Conservation (phyloP, 176 grass and related monocot species). For the Triticum turgidum region DNA sequence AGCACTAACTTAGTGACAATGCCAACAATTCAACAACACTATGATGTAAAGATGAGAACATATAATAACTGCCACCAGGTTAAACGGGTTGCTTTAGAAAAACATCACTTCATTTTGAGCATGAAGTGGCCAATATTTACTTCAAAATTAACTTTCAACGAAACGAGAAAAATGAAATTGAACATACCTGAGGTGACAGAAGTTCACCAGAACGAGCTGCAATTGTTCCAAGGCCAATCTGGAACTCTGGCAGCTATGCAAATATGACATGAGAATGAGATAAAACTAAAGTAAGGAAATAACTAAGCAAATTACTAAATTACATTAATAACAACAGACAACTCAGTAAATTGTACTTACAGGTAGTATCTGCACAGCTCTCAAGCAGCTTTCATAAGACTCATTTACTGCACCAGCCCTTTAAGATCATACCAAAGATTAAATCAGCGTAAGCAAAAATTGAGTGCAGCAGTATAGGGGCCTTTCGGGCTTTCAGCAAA, state of each 20-base stretch:
- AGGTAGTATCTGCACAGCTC: slow-evolving; percentile 89
- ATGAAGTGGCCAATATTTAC: slow-evolving; percentile 9
- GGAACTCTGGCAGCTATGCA: slow-evolving; percentile 76
- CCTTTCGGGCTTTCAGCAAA: not conserved
- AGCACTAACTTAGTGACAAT: slow-evolving; percentile 5
- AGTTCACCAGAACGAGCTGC: slow-evolving; percentile 65
- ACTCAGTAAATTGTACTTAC: slow-evolving; percentile 49
- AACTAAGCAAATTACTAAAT: not conserved
- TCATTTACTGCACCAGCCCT: slow-evolving; percentile 56
- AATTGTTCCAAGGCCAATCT: slow-evolving; percentile 88
- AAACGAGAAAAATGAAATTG: not conserved
- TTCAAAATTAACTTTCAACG: not conserved
- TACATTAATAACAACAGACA: not conserved
- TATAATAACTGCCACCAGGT: not conserved
- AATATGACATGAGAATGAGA: slow-evolving; percentile 36
- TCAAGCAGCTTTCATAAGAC: slow-evolving; percentile 86
- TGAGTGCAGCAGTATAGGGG: not conserved
- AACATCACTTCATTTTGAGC: not conserved
- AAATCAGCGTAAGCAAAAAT: slow-evolving; percentile 38
- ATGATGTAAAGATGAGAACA: slow-evolving; percentile 1
- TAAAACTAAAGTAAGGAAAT: not conserved
- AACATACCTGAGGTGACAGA: slow-evolving; percentile 72
- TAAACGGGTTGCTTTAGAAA: not conserved
- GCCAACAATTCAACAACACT: not conserved
- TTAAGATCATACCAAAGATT: slow-evolving; percentile 38